phyloP scores from a whole-genome alignment of 805 yeast genomes.

The Myxozyma neotropica region DNA sequence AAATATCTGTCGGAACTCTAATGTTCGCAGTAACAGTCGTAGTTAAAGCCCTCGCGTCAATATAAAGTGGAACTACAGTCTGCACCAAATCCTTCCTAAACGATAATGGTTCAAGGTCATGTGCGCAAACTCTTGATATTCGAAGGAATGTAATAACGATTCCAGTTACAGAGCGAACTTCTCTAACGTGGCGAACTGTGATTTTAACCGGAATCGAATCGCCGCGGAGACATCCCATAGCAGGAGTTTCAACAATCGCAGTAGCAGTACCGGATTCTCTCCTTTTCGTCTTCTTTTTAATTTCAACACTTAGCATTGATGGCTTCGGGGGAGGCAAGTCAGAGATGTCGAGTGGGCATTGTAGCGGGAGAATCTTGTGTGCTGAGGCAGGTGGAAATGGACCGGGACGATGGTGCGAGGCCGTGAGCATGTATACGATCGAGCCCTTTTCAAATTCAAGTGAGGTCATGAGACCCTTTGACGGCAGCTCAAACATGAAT shows the following conservation, averaged over 20 bases:
- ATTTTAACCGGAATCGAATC: constrained; percentile 76
- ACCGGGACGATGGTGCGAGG: constrained; percentile 41
- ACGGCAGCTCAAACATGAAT: constrained; percentile 79
- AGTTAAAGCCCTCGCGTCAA: constrained; percentile 65
- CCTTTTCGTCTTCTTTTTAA: constrained; percentile 44
- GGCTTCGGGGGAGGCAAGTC: constrained; percentile 66
- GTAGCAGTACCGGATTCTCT: constrained; percentile 47
- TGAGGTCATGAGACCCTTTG: constrained; percentile 68
- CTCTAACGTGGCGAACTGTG: constrained; percentile 66
- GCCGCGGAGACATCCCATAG: constrained; percentile 75
- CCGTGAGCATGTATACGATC: constrained; percentile 64
- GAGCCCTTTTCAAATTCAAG: constrained; percentile 86
- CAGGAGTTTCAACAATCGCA: constrained; percentile 51
- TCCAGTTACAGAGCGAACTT: constrained; percentile 69
- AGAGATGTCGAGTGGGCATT: constrained; percentile 76
- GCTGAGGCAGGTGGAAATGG: constrained; percentile 43
- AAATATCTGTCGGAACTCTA: constrained; percentile 78
- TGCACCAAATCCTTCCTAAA: constrained; percentile 85
- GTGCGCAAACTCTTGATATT: constrained; percentile 69
- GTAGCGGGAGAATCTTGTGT: constrained; percentile 60
- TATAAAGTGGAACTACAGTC: constrained; percentile 70
- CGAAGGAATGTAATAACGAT: constrained; percentile 78
- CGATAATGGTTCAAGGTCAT: constrained; percentile 57
- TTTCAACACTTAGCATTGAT: constrained; percentile 63
- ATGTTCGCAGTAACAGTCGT: constrained; percentile 64